These are phyloP conservation scores for Diaporthe citrichinensis DNA, from an alignment of 2,329 filamentous ascomycete genomes.

Conservation along the genomic window DNA sequence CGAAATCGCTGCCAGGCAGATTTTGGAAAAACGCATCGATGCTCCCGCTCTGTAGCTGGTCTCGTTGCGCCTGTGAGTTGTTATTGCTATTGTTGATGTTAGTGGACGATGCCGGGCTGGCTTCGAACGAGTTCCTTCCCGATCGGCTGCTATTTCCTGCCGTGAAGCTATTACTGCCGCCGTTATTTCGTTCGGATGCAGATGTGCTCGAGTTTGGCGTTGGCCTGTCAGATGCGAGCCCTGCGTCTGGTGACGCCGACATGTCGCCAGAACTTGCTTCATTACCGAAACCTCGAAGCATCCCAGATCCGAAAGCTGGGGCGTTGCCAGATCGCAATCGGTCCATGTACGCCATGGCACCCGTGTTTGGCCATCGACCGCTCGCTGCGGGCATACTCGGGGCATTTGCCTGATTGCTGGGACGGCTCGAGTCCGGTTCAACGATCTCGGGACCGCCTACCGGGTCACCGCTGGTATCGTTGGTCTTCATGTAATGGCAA, in stretches of 20 bases:
- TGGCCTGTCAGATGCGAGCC: conserved; percentile 63
- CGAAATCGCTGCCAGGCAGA: conserved; percentile 53
- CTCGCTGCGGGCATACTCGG: conserved; percentile 48
- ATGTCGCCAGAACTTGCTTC: conserved; percentile 61
- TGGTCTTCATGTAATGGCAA: conserved; percentile 58
- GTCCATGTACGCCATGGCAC: conserved; percentile 11
- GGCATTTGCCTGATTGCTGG: conserved; percentile 46
- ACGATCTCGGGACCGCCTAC: conserved; percentile 56
- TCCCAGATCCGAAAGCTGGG: conserved; percentile 43
- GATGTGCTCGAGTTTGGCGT: conserved; percentile 71
- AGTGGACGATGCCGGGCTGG: conserved; percentile 64
- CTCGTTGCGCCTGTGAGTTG: conserved; percentile 49
- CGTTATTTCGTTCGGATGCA: conserved; percentile 57
- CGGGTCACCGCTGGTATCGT: conserved; percentile 58
- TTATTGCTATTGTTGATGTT: conserved; percentile 48
- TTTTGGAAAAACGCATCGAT: conserved; percentile 58
- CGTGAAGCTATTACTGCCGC: conserved; percentile 35
- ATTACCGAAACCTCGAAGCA: conserved; percentile 59
- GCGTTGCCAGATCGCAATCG: conserved; percentile 40
- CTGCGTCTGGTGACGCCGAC: conserved; percentile 64
- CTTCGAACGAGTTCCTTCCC: conserved; percentile 62
- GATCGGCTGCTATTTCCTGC: conserved; percentile 48
- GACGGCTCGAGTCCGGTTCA: conserved; percentile 53
- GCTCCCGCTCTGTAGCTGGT: conserved; percentile 50
- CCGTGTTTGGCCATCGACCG: conserved; percentile 34